These are phyloP conservation scores for Tetrahymena malaccensis DNA, from an alignment of 73 alveolate genomes.

Conservation along the genomic window DNA sequence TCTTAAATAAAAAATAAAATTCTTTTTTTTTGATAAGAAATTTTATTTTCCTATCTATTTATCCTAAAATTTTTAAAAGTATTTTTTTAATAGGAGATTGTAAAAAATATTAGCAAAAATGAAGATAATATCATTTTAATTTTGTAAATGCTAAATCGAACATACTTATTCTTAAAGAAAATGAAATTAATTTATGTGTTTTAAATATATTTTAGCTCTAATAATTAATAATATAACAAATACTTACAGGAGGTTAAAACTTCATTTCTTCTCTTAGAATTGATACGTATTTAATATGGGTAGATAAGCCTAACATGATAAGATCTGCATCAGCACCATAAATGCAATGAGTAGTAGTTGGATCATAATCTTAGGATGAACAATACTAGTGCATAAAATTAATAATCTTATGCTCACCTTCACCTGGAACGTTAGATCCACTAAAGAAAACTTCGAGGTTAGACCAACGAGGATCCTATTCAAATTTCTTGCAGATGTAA, in stretches of 20 bases:
- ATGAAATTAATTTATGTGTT: too few species aligned
- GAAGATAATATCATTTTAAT: neutral
- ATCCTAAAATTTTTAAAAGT: too few species aligned
- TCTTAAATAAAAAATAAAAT: neutral
- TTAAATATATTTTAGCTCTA: neutral
- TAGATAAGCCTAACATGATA: slow-evolving; percentile 88
- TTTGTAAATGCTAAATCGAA: too few species aligned
- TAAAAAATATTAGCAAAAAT: too few species aligned
- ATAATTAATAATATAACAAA: neutral
- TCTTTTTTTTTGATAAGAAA: neutral
- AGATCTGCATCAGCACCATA: slow-evolving; percentile 99
- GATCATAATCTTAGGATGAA: slow-evolving; percentile 50
- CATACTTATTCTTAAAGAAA: neutral
- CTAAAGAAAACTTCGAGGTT: slow-evolving; percentile 76
- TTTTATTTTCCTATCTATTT: neutral
- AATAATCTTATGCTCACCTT: slow-evolving; percentile 98
- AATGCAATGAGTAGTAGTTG: slow-evolving; percentile 84
- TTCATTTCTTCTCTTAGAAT: slow-evolving; percentile 90
- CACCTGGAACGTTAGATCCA: slow-evolving; percentile 97
- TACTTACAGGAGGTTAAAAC: slow-evolving; percentile 3
- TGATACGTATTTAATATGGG: slow-evolving; percentile 84
- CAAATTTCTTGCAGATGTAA: slow-evolving; percentile 74
- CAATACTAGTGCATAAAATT: slow-evolving; percentile 75
- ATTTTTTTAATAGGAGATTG: too few species aligned
- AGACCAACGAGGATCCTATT: slow-evolving; percentile 70